Evolutionary conservation across 495 filamentous ascomycete species (phyloP).

Genomic region (Hyaloscypha hepaticicola): DNA sequence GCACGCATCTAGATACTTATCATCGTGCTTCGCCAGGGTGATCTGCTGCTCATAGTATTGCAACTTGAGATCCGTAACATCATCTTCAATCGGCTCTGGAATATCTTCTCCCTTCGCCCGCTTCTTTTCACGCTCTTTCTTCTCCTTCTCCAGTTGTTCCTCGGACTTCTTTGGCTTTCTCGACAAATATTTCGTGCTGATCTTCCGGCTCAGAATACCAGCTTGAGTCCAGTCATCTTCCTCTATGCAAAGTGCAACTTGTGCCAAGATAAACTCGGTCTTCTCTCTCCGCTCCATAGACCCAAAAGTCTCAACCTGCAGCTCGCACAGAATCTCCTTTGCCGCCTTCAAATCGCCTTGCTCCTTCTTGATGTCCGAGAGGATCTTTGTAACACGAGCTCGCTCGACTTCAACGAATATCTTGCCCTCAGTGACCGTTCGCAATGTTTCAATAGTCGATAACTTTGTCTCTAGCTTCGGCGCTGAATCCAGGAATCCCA

Average conservation of each 20-base stretch:
- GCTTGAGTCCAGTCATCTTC: conserved; percentile 95
- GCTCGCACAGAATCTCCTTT: conserved; percentile 89
- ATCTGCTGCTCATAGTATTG: conserved; percentile 97
- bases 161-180: conserved; percentile 85
- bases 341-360: conserved; percentile 90
- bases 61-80: conserved; percentile 94
- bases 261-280: conserved; percentile 95
- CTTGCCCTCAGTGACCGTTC: conserved; percentile 98
- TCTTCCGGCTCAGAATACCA: conserved; percentile 90
- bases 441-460: conserved; percentile 87
- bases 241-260: conserved; percentile 93
- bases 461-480: conserved; percentile 84
- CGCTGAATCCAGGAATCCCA: conserved; percentile 81
- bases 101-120: conserved; percentile 76
- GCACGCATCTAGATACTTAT: conserved; percentile 94
- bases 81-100: conserved; percentile 75
- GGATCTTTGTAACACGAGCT: conserved; percentile 88
- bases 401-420: conserved; percentile 99
- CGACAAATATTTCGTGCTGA: conserved; percentile 87
- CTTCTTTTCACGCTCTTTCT: conserved; percentile 78
- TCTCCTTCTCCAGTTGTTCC: conserved; percentile 84
- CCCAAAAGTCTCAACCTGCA: conserved; percentile 98
- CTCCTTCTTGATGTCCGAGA: conserved; percentile 94
- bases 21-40: conserved; percentile 88
- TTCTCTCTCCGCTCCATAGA: conserved; percentile 97